Percentiles rank a stretch among this genome's conserved stretches.
These are phyloP conservation scores for Macrolepiota fuliginosa DNA, from an alignment of 768 basidiomycete species.

Conservation along the genomic window DNA sequence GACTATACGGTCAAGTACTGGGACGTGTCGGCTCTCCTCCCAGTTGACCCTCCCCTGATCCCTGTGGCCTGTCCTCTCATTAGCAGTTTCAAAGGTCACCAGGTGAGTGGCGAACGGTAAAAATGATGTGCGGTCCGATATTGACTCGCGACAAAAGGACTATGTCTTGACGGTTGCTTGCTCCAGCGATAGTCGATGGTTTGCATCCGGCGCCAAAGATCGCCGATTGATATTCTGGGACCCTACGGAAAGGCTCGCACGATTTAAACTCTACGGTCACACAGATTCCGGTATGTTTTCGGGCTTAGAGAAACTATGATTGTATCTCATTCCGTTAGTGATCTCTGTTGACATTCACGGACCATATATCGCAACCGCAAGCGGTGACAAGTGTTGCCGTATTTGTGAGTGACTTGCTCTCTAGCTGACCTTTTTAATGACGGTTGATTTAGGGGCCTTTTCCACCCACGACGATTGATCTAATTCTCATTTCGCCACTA, in stretches of 20 bases:
- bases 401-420: conserved; percentile 40
- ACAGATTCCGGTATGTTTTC: conserved; percentile 48
- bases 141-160: conserved; percentile 34
- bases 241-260: conserved; percentile 68
- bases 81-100: conserved; percentile 41
- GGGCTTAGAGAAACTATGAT: background rate
- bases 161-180: conserved; percentile 63
- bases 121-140: background rate
- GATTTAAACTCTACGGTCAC: conserved; percentile 87
- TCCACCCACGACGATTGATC: background rate
- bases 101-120: conserved; percentile 75
- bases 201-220: conserved; percentile 94
- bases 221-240: conserved; percentile 96
- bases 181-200: conserved; percentile 90
- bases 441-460: background rate
- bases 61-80: conserved; percentile 5
- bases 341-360: conserved; percentile 51
- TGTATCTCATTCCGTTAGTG: conserved; percentile 25
- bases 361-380: conserved; percentile 49
- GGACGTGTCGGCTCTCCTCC: conserved; percentile 66
- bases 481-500: background rate
- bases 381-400: conserved; percentile 52
- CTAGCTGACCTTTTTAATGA: background rate
- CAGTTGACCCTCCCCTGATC: conserved; percentile 9
- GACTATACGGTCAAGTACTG: conserved; percentile 88